phyloP scores from a whole-genome alignment of 2,329 filamentous ascomycete species.

The Alternaria postmessia region DNA sequence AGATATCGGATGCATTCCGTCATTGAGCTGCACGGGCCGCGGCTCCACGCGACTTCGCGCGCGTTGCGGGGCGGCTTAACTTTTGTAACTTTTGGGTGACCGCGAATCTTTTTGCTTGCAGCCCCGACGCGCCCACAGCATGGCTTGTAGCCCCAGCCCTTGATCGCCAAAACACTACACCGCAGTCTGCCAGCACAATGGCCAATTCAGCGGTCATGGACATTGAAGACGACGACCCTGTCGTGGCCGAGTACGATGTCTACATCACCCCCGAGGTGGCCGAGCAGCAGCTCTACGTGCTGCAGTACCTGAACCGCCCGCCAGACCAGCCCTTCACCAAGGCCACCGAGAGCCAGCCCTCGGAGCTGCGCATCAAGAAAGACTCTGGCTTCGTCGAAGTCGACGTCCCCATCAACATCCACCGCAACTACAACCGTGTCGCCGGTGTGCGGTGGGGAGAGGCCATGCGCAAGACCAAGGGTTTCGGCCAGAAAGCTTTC shows the following conservation, averaged over 20 bases:
- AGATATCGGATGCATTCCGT: constrained; percentile 41
- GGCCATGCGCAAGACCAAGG: constrained; percentile 66
- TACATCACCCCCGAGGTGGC: constrained; percentile 80
- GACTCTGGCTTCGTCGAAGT: constrained; percentile 86
- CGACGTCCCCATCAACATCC: constrained; percentile 79
- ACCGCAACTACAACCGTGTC: constrained; percentile 80
- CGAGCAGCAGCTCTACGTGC: constrained; percentile 66
- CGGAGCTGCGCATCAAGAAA: constrained; percentile 82
- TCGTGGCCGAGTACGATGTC: constrained; percentile 74
- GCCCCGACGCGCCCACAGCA: constrained; percentile 18
- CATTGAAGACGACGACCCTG: constrained; percentile 57
- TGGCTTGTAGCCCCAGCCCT: constrained; percentile 37
- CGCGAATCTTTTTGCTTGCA: constrained; percentile 15
- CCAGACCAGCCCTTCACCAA: constrained; percentile 70
- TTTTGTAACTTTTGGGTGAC: constrained; percentile 29
- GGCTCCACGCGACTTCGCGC: constrained; percentile 24
- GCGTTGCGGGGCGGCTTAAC: constrained; percentile 29
- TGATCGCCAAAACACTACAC: constrained; percentile 3
- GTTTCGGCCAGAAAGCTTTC: constrained; percentile 54
- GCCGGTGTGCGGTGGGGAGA: constrained; percentile 87
- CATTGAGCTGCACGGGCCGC: constrained; percentile 32
- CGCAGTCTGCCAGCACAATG: constrained; percentile 11
- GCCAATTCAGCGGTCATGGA: constrained; percentile 28
- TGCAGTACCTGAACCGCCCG: constrained; percentile 87
- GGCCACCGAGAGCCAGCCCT: constrained; percentile 62